phyloP scores from a whole-genome alignment of 2,329 filamentous ascomycete genomes.

The Cladosporium cucumerinum region DNA sequence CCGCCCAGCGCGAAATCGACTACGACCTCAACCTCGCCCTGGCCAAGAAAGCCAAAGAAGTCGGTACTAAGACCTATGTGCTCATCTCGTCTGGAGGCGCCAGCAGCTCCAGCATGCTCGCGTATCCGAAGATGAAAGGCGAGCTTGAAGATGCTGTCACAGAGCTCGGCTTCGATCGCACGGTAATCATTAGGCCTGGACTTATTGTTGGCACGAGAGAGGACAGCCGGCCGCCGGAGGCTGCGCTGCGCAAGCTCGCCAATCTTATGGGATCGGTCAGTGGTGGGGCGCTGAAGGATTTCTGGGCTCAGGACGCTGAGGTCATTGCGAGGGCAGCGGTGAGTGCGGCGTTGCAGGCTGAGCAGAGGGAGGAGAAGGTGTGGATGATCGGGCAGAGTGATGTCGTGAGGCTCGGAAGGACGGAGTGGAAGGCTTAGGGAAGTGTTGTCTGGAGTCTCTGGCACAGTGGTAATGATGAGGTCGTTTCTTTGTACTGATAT shows the following conservation, averaged over 20 bases:
- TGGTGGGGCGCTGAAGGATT: constrained; percentile 55
- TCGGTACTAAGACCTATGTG: constrained; percentile 71
- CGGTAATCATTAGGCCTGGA: constrained; percentile 71
- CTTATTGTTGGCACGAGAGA: constrained; percentile 70
- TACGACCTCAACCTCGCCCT: constrained; percentile 80
- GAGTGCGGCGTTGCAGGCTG: constrained; percentile 51
- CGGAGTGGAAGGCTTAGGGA: constrained; percentile 40
- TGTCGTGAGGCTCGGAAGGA: constrained; percentile 64
- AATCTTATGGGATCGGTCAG: constrained; percentile 54
- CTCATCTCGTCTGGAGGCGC: constrained; percentile 62
- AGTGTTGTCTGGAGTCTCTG: not conserved
- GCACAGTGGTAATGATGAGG: not conserved
- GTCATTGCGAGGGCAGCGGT: constrained; percentile 69
- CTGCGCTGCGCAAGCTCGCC: constrained; percentile 54
- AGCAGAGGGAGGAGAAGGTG: constrained; percentile 55
- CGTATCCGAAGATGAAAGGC: constrained; percentile 72
- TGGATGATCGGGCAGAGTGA: constrained; percentile 61
- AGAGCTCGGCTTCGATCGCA: constrained; percentile 70
- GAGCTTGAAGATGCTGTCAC: constrained; percentile 78
- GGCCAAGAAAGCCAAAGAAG: constrained; percentile 68
- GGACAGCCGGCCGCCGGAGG: constrained; percentile 55
- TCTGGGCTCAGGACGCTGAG: constrained; percentile 68
- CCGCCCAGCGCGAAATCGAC: constrained; percentile 82
- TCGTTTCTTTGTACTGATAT: not conserved
- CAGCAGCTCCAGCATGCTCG: constrained; percentile 50